Conservation (phyloP, 1,284 basidiomycete species). For the Mycosarcoma mackinlayi region DNA sequence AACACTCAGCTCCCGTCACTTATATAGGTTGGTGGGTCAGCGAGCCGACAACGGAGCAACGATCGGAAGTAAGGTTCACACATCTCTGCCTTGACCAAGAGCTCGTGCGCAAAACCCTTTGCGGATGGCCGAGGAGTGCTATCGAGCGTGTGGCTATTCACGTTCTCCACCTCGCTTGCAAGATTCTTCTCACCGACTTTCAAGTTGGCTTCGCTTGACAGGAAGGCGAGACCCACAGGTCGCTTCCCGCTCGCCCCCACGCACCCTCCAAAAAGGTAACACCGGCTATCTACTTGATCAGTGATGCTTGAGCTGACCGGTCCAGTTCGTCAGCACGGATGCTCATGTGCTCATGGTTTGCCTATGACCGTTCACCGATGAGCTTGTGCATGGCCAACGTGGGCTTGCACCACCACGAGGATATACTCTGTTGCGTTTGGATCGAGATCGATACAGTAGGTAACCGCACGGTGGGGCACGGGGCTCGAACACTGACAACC, state of each 20-base stretch:
- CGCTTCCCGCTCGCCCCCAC: not conserved
- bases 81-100: not conserved
- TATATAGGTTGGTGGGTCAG: slow-evolving; percentile 6
- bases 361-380: too few relatives aligned
- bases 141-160: not conserved
- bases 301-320: too few relatives aligned
- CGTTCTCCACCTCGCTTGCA: slow-evolving; percentile 5
- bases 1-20: too few relatives aligned
- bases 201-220: slow-evolving; percentile 2
- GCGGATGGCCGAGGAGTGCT: not conserved
- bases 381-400: not conserved
- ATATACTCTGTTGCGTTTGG: too few relatives aligned
- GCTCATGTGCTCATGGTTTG: too few relatives aligned
- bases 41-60: not conserved
- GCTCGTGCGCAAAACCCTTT: not conserved
- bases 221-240: not conserved
- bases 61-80: not conserved
- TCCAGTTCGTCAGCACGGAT: too few relatives aligned
- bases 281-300: slow-evolving; percentile 8
- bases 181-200: slow-evolving; percentile 4
- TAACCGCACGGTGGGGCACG: too few relatives aligned
- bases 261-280: not conserved
- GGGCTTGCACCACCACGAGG: not conserved
- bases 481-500: too few relatives aligned
- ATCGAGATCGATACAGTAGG: too few relatives aligned